A percentile compares a stretch with the other conserved stretches of the same genome.
phyloP scores from a whole-genome alignment of 2,329 filamentous ascomycete genomes.

The Sclerotinia minor region DNA sequence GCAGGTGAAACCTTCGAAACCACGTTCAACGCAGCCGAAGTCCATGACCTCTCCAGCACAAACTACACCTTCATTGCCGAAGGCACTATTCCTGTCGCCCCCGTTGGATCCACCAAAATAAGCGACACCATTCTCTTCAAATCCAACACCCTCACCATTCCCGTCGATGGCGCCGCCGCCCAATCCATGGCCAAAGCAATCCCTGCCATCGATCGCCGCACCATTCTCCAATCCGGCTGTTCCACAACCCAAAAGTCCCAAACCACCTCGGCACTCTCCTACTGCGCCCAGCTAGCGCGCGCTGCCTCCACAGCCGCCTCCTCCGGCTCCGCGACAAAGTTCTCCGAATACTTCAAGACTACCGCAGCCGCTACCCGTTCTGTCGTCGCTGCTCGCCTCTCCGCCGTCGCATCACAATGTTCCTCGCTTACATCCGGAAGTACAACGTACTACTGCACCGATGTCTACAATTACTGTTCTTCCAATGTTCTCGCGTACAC shows the following conservation, averaged over 20 bases:
- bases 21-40: slow-evolving; percentile 47
- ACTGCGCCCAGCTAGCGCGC: slow-evolving; percentile 55
- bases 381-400: slow-evolving; percentile 54
- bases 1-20: slow-evolving; percentile 46
- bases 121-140: slow-evolving; percentile 56
- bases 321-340: slow-evolving; percentile 50
- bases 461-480: slow-evolving; percentile 55
- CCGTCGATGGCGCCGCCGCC: slow-evolving; percentile 58
- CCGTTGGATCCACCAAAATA: slow-evolving; percentile 53
- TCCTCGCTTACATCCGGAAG: slow-evolving; percentile 49
- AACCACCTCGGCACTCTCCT: slow-evolving; percentile 48
- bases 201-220: slow-evolving; percentile 50
- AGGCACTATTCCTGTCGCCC: slow-evolving; percentile 58
- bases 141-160: slow-evolving; percentile 59
- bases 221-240: slow-evolving; percentile 55
- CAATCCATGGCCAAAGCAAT: slow-evolving; percentile 44
- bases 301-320: slow-evolving; percentile 53
- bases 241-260: slow-evolving; percentile 47
- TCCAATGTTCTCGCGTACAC: slow-evolving; percentile 61
- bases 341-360: slow-evolving; percentile 65
- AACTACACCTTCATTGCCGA: slow-evolving; percentile 56
- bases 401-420: slow-evolving; percentile 57
- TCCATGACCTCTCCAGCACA: slow-evolving; percentile 51
- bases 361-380: slow-evolving; percentile 48
- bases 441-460: slow-evolving; percentile 59